Evolutionary conservation across 805 yeast genomes (phyloP).

Genomic region (Teunomyces barrocoloradensis): DNA sequence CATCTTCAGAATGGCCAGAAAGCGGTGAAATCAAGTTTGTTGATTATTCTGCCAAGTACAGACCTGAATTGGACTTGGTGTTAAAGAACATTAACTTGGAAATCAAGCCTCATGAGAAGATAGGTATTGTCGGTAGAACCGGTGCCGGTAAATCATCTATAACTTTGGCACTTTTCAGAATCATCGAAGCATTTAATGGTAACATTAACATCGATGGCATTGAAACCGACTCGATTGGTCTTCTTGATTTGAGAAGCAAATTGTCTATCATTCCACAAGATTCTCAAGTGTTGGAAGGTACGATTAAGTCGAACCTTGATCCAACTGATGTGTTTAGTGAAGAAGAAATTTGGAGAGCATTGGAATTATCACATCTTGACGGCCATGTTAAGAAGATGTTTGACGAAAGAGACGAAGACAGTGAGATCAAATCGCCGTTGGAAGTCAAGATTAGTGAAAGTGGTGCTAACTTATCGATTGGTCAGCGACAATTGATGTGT

Average conservation of each 20-base stretch:
- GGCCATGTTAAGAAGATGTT: slow-evolving; percentile 39
- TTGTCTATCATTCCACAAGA: slow-evolving; percentile 46
- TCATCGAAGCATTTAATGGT: slow-evolving; percentile 40
- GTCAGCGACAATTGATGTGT: slow-evolving; percentile 64
- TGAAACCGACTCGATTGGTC: slow-evolving; percentile 35
- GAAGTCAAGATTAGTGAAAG: slow-evolving; percentile 43
- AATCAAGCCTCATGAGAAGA: slow-evolving; percentile 38
- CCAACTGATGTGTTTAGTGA: slow-evolving; percentile 36
- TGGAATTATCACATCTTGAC: slow-evolving; percentile 43
- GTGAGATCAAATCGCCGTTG: slow-evolving; percentile 24
- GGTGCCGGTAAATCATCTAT: slow-evolving; percentile 48
- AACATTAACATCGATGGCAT: slow-evolving; percentile 34
- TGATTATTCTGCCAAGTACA: slow-evolving; percentile 40
- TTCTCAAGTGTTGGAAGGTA: slow-evolving; percentile 45
- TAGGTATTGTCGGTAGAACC: slow-evolving; percentile 46
- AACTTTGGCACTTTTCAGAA: slow-evolving; percentile 43
- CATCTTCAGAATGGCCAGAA: slow-evolving; percentile 43
- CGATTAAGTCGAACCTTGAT: slow-evolving; percentile 40
- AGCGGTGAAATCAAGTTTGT: slow-evolving; percentile 36
- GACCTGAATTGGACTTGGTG: slow-evolving; percentile 45
- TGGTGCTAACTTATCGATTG: slow-evolving; percentile 49
- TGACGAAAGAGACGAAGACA: slow-evolving; percentile 26
- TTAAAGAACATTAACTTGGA: slow-evolving; percentile 37
- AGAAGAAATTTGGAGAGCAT: slow-evolving; percentile 41
- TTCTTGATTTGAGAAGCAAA: slow-evolving; percentile 41